These are phyloP conservation scores for Aureobasidium pullulans DNA, from an alignment of 2,329 filamentous ascomycete genomes.

Conservation along the genomic window DNA sequence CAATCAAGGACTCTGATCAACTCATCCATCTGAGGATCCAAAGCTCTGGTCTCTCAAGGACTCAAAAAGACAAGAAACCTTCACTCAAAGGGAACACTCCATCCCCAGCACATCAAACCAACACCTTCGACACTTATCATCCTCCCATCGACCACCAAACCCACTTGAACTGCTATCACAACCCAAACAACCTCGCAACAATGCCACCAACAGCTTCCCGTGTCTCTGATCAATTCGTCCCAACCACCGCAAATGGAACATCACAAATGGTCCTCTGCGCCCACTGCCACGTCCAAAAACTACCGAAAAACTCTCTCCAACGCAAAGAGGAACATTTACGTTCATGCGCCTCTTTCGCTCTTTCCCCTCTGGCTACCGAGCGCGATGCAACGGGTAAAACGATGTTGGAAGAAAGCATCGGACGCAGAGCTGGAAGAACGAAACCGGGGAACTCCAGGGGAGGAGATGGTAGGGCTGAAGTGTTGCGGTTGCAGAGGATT, in stretches of 20 bases:
- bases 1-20: too few relatives aligned
- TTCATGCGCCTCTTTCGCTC: neutral
- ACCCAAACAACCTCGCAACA: neutral
- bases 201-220: slow-evolving; percentile 4
- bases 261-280: neutral
- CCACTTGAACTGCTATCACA: neutral
- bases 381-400: neutral
- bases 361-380: neutral
- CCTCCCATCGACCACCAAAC: neutral
- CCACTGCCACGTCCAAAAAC: neutral
- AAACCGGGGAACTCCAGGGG: neutral
- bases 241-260: neutral
- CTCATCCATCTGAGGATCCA: too few relatives aligned
- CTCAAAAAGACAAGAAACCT: too few relatives aligned
- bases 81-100: too few relatives aligned
- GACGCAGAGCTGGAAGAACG: neutral
- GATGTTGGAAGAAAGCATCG: neutral
- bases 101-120: too few relatives aligned
- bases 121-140: neutral
- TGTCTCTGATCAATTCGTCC: neutral
- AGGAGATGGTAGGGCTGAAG: neutral
- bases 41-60: too few relatives aligned
- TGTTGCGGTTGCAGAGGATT: neutral
- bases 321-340: slow-evolving; percentile 5
- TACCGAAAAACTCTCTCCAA: neutral